These are phyloP conservation scores for Podaxis carcinomalis DNA, from an alignment of 768 basidiomycete species.

Conservation along the genomic window DNA sequence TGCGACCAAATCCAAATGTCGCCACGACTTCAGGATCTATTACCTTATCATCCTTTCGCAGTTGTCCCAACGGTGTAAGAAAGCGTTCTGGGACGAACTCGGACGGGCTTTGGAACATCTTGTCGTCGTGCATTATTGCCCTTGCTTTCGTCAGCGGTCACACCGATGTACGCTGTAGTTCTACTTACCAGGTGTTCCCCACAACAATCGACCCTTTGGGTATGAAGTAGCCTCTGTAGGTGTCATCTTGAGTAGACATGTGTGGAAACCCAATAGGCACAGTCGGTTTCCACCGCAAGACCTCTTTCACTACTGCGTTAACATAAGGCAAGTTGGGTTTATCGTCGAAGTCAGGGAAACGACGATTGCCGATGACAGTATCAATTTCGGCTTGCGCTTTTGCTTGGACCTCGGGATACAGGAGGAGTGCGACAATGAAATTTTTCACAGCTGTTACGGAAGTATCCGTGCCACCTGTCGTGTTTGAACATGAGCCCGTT, in stretches of 20 bases:
- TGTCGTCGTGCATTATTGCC: conserved; percentile 19
- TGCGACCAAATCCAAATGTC: conserved; percentile 13
- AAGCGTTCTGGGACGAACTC: conserved; percentile 19
- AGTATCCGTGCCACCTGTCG: conserved; percentile 10
- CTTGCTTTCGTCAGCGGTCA: conserved; percentile 5
- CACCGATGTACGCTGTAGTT: not conserved
- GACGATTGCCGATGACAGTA: conserved; percentile 22
- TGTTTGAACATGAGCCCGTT: not conserved
- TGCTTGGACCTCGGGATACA: conserved; percentile 28
- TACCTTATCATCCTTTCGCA: not conserved
- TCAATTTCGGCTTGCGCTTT: conserved; percentile 39
- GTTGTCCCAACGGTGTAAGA: conserved; percentile 1
- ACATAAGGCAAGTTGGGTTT: conserved; percentile 29
- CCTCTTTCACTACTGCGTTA: conserved; percentile 28
- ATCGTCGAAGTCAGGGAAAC: conserved; percentile 31
- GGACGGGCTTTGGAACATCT: conserved; percentile 15
- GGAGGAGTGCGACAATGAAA: conserved; percentile 9
- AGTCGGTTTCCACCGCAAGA: conserved; percentile 22
- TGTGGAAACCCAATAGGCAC: conserved; percentile 24
- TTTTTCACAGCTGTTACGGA: not conserved
- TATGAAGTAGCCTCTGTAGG: conserved; percentile 34
- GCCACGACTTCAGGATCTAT: conserved; percentile 1
- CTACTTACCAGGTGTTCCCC: conserved; percentile 22
- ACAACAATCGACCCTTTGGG: conserved; percentile 31
- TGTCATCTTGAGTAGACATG: conserved; percentile 27